A percentile compares a stretch with the other conserved stretches of the same genome.
Conservation (phyloP, 139 green algal species). For the Edaphochlamys debaryana region DNA sequence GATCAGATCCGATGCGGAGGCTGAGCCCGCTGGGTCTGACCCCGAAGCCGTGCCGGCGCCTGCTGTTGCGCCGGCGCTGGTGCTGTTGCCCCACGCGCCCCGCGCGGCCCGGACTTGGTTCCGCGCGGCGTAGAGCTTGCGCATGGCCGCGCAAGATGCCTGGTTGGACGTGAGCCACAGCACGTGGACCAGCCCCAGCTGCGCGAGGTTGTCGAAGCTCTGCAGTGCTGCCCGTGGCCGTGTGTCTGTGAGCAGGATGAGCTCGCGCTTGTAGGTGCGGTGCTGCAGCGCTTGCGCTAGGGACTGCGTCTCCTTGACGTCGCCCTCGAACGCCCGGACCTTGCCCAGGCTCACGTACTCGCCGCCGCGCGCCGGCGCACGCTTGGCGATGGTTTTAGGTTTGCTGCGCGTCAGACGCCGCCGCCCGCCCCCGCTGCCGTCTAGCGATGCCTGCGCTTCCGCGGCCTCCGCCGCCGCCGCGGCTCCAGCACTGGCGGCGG, state of each 20-base stretch:
- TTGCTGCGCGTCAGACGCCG: background rate
- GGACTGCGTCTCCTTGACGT: background rate
- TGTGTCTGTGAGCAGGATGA: slow-evolving; percentile 37
- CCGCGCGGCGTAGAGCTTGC: background rate
- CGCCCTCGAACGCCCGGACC: slow-evolving; percentile 19
- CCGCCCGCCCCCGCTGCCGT: too few relatives aligned
- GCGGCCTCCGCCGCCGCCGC: too few relatives aligned
- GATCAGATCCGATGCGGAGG: background rate
- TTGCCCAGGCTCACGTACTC: slow-evolving; percentile 7
- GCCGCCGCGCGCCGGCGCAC: background rate
- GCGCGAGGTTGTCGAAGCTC: slow-evolving; percentile 3
- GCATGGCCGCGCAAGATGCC: background rate
- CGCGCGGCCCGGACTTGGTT: background rate
- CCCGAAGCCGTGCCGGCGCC: too few relatives aligned
- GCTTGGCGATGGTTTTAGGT: background rate
- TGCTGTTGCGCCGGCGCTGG: too few relatives aligned
- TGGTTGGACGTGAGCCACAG: slow-evolving; percentile 29
- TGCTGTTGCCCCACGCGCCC: background rate
- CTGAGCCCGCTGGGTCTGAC: too few relatives aligned
- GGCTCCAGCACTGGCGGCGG: too few relatives aligned
- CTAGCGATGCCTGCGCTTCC: too few relatives aligned
- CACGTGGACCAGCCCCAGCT: slow-evolving; percentile 28
- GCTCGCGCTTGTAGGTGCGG: slow-evolving; percentile 1
- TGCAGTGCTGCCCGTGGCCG: slow-evolving; percentile 5
- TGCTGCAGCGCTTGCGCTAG: background rate